A percentile compares a stretch with the other conserved stretches of the same genome.
phyloP scores from a whole-genome alignment of 2,329 filamentous ascomycete genomes.

The Pestalotiopsis sp. region DNA sequence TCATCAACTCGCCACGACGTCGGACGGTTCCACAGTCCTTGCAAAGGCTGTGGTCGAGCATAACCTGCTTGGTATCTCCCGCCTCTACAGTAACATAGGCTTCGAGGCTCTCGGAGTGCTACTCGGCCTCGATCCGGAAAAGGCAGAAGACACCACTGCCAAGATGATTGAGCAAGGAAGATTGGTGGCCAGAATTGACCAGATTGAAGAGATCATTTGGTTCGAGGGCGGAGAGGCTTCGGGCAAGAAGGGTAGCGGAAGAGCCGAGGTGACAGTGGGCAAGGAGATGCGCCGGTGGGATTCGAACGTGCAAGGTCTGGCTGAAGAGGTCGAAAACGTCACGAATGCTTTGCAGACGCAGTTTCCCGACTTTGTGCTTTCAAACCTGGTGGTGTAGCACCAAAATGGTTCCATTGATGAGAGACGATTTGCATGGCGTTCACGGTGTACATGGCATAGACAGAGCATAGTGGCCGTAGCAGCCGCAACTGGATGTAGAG shows the following conservation, averaged over 20 bases:
- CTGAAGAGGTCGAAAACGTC: constrained; percentile 88
- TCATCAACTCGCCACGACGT: constrained; percentile 87
- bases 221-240: constrained; percentile 78
- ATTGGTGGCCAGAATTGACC: constrained; percentile 86
- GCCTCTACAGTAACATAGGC: constrained; percentile 76
- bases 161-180: constrained; percentile 96
- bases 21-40: constrained; percentile 90
- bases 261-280: constrained; percentile 64
- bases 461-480: neutral
- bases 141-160: constrained; percentile 89
- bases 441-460: constrained; percentile 6
- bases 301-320: constrained; percentile 79
- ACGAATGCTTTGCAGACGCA: constrained; percentile 79
- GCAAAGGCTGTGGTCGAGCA: constrained; percentile 95
- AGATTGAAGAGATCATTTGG: constrained; percentile 85
- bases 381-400: constrained; percentile 48
- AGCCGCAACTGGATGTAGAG: neutral
- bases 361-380: constrained; percentile 70
- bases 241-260: constrained; percentile 68
- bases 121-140: constrained; percentile 76
- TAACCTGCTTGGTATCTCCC: constrained; percentile 85
- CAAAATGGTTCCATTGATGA: neutral
- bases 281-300: constrained; percentile 86
- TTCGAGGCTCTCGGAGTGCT: constrained; percentile 76
- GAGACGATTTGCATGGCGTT: neutral